Conservation (phyloP, 2,329 filamentous ascomycete species). For the Rhexocercosporidium sp. region DNA sequence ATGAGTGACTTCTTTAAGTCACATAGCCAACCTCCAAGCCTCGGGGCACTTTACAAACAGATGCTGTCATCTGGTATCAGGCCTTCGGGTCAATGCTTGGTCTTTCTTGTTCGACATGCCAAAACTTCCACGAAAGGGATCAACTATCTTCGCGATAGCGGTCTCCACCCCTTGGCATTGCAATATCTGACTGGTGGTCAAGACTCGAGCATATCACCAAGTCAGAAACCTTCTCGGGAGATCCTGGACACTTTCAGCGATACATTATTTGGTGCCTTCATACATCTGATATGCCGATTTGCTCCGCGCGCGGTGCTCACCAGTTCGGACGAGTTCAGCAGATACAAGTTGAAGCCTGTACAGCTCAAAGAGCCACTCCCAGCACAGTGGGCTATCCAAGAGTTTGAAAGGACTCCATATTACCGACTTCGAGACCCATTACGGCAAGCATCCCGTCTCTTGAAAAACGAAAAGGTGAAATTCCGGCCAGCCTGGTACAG, state of each 20-base stretch:
- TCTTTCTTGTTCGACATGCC: slow-evolving; percentile 60
- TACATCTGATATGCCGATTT: slow-evolving; percentile 53
- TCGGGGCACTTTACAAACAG: slow-evolving; percentile 61
- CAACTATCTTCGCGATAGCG: slow-evolving; percentile 55
- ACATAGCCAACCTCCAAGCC: slow-evolving; percentile 63
- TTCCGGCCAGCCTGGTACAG: slow-evolving; percentile 49
- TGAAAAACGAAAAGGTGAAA: slow-evolving; percentile 25
- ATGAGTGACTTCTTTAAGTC: slow-evolving; percentile 69
- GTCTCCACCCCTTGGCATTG: slow-evolving; percentile 27
- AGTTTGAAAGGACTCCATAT: slow-evolving; percentile 17
- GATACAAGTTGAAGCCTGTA: background rate
- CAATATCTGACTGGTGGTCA: slow-evolving; percentile 25
- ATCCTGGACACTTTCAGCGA: slow-evolving; percentile 37
- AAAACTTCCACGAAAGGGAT: slow-evolving; percentile 52
- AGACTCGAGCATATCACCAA: slow-evolving; percentile 11
- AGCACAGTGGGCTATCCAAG: background rate
- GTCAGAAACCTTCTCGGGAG: background rate
- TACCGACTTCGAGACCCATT: slow-evolving; percentile 29
- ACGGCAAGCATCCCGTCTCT: slow-evolving; percentile 28
- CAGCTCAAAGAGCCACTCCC: background rate
- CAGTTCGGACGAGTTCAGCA: background rate
- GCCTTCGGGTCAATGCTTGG: slow-evolving; percentile 56
- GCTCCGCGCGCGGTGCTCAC: slow-evolving; percentile 15
- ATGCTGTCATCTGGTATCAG: slow-evolving; percentile 58
- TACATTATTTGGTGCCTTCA: slow-evolving; percentile 54